Evolutionary conservation across 2,329 filamentous ascomycete genomes (phyloP), one percentile per base, ranked within the genome.

Genomic region (Dichotomopilus funicola): DNA sequence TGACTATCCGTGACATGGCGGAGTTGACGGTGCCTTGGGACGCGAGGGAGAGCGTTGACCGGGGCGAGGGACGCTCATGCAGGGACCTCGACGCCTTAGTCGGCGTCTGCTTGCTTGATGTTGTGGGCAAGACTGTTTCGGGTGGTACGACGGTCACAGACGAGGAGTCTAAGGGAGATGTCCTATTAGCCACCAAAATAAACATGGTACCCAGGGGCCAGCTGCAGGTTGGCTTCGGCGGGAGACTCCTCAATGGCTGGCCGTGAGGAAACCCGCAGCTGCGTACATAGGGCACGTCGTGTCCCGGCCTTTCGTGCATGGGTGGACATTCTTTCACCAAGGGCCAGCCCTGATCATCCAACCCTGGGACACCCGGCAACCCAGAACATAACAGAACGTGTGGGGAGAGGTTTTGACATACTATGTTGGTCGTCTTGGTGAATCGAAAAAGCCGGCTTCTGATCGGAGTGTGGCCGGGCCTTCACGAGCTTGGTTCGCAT

Each of bases 11-110:
- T 12, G 66, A 56, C 62, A 64, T 64, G 37, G 55, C 54, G 19
- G 59, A 53, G 67, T 73, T 74, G 63, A 71, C 64, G 49, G 68
- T 63, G 67, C 70, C 71, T 55, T 68, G 66, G 35, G 73, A 71
- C 63, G 71, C 71, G 53, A 69, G 68, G 44, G 69, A 64, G 61
- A 76, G 65, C 47, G 70, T 71, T 11, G 61, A 53, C 52, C 61
- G 59, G 43, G 59, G 55, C 54, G 64, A 61, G 46, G 52, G 50
- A 47, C 41, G 57, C 19, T 64, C 61, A 67, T 67, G 60, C 55
- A 59, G 54, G n/a, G 55, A 41, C 40, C 46, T 59, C 36, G 59
- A 37, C 31, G 55, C 34, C 49, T 56, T 56, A 37, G 44, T 58
- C 50, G 59, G 60, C 43, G 58, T 50, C 11, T 55, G 42, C 42